Evolutionary conservation across 495 filamentous ascomycete genomes (phyloP).

Genomic region (Xylaria palmicola): DNA sequence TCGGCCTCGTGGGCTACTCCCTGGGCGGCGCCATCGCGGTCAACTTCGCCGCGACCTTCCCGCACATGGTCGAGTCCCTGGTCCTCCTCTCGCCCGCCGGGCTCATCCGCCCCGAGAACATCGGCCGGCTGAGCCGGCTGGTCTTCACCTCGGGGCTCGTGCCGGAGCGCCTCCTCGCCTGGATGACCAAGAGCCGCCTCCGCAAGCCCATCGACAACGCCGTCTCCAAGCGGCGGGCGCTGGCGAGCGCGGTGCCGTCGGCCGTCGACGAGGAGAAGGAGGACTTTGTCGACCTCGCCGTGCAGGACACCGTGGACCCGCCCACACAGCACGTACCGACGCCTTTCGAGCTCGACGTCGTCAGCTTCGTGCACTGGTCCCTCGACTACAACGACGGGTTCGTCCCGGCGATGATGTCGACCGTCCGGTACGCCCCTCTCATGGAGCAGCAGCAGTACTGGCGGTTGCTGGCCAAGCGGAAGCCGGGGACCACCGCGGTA

Average conservation of each 20-base stretch:
- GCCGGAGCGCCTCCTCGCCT: conserved; percentile 37
- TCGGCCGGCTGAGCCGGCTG: conserved; percentile 39
- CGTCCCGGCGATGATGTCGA: conserved; percentile 54
- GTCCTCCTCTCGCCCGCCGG: conserved; percentile 75
- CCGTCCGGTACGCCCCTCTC: conserved; percentile 54
- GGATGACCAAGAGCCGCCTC: conserved; percentile 38
- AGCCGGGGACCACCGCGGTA: conserved; percentile 46
- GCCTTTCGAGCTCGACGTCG: conserved; percentile 41
- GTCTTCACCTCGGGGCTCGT: conserved; percentile 44
- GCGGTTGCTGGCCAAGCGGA: conserved; percentile 37
- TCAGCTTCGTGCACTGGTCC: conserved; percentile 55
- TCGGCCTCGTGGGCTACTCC: conserved; percentile 78
- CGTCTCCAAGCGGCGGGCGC: conserved; percentile 26
- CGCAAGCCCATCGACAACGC: conserved; percentile 40
- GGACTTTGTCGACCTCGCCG: conserved; percentile 28
- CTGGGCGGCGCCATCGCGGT: conserved; percentile 77
- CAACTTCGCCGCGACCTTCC: conserved; percentile 68
- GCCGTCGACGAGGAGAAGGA: conserved; percentile 20
- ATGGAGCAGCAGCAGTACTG: conserved; percentile 55
- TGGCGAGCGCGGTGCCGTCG: background rate
- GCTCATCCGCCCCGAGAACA: conserved; percentile 41
- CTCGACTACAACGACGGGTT: conserved; percentile 55
- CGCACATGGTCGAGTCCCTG: conserved; percentile 64
- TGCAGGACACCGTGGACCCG: conserved; percentile 24
- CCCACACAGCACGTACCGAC: conserved; percentile 18